These are phyloP conservation scores for Arabidopsis suecica DNA, from an alignment of 345 rosid genomes.

Conservation along the genomic window DNA sequence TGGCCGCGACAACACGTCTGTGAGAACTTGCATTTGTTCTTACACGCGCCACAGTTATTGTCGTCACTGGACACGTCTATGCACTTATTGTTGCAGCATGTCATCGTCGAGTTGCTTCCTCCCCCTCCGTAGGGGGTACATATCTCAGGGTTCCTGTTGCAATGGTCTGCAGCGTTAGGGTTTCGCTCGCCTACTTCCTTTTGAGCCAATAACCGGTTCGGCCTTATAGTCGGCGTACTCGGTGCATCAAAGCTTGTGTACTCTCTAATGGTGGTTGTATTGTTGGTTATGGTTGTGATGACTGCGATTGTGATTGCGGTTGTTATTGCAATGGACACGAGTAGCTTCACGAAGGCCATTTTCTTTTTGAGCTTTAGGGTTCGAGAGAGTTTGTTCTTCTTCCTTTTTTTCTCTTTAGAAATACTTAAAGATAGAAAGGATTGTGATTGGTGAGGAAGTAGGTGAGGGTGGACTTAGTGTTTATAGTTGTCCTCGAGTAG, in stretches of 20 bases:
- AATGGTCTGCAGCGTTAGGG: slow-evolving; percentile 65
- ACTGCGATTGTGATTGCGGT: slow-evolving; percentile 9
- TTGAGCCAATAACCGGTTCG: slow-evolving; percentile 63
- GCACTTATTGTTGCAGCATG: slow-evolving; percentile 85
- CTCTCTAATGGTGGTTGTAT: background rate
- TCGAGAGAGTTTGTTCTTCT: background rate
- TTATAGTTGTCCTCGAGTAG: background rate
- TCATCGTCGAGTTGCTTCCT: slow-evolving; percentile 44
- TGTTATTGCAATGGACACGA: slow-evolving; percentile 18
- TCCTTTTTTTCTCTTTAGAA: background rate
- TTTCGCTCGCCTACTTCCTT: slow-evolving; percentile 36
- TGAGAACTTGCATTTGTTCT: slow-evolving; percentile 64
- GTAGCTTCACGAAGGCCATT: slow-evolving; percentile 18
- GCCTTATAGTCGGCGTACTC: slow-evolving; percentile 24
- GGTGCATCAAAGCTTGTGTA: background rate
- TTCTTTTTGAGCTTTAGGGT: background rate
- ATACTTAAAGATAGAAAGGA: background rate
- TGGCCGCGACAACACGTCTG: slow-evolving; percentile 66
- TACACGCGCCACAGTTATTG: slow-evolving; percentile 72
- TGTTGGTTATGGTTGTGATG: slow-evolving; percentile 6
- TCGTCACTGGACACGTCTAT: slow-evolving; percentile 43
- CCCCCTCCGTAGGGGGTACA: slow-evolving; percentile 48
- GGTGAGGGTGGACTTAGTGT: background rate
- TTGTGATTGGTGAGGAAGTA: background rate
- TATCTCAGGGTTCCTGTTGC: slow-evolving; percentile 52